Evolutionary conservation across 129 eudicot species (phyloP).

Genomic region (Glebionis coronaria): DNA sequence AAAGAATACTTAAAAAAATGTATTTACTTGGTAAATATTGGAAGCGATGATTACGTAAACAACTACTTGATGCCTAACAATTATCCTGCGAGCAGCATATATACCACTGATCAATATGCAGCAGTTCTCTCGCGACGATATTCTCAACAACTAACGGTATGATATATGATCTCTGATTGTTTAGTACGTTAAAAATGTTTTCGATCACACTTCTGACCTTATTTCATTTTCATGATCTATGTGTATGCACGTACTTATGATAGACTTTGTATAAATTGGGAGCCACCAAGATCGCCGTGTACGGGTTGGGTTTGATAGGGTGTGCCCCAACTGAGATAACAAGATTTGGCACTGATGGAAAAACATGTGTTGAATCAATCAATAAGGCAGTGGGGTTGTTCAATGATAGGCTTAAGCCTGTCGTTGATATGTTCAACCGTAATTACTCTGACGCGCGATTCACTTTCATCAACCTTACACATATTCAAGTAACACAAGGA

Average conservation of each 20-base stretch:
- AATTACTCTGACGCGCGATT: conserved; percentile 25
- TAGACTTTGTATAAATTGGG: conserved; percentile 40
- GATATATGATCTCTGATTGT: not conserved
- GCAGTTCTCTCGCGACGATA: conserved; percentile 19
- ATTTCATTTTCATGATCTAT: not conserved
- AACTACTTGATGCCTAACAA: conserved; percentile 32
- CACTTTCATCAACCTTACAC: conserved; percentile 22
- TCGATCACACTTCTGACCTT: not conserved
- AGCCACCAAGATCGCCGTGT: conserved; percentile 43
- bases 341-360: not conserved
- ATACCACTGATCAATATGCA: conserved; percentile 32
- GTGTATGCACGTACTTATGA: not conserved
- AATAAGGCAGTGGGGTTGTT: conserved; percentile 22
- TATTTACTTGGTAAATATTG: conserved; percentile 31
- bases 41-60: conserved; percentile 42
- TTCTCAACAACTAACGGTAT: conserved; percentile 29
- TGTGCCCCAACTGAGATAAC: conserved; percentile 38
- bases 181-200: not conserved
- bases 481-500: conserved; percentile 6
- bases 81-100: conserved; percentile 9
- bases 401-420: conserved; percentile 35
- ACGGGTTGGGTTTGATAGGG: conserved; percentile 37
- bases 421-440: conserved; percentile 30
- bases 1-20: conserved; percentile 21
- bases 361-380: conserved; percentile 27